Percentiles rank a stretch among this genome's conserved stretches.
phyloP scores from a whole-genome alignment of 2,329 filamentous ascomycete species.

The Botrytis porri region DNA sequence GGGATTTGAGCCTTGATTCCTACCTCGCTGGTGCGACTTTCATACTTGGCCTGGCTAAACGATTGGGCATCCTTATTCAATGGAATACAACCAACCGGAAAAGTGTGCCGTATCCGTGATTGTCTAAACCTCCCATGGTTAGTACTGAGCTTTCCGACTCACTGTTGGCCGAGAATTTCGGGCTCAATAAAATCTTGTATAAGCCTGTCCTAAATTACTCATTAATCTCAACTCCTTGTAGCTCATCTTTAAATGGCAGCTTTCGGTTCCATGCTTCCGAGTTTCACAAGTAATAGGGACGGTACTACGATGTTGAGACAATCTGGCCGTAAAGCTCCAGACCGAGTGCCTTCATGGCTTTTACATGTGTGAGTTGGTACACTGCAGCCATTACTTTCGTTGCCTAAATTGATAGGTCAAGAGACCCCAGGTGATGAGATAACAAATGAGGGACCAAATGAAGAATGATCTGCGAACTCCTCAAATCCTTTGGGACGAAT shows the following conservation, averaged over 20 bases:
- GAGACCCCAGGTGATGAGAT: too few species aligned
- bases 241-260: background rate
- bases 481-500: too few species aligned
- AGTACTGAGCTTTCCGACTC: background rate
- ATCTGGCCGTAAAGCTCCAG: background rate
- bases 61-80: background rate
- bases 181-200: background rate
- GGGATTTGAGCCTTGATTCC: background rate
- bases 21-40: background rate
- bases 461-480: too few species aligned
- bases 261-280: background rate
- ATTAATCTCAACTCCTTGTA: background rate
- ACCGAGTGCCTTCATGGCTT: background rate
- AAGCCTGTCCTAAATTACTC: background rate
- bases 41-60: background rate
- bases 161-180: background rate
- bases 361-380: background rate
- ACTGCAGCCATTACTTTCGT: background rate
- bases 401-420: background rate
- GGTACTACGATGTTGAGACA: background rate
- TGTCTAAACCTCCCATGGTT: background rate
- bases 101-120: background rate
- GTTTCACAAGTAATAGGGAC: background rate
- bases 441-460: too few species aligned
- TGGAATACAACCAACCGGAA: background rate